Evolutionary conservation across 441 rosid genomes (phyloP).

Genomic region (Macaranga tanarius): DNA sequence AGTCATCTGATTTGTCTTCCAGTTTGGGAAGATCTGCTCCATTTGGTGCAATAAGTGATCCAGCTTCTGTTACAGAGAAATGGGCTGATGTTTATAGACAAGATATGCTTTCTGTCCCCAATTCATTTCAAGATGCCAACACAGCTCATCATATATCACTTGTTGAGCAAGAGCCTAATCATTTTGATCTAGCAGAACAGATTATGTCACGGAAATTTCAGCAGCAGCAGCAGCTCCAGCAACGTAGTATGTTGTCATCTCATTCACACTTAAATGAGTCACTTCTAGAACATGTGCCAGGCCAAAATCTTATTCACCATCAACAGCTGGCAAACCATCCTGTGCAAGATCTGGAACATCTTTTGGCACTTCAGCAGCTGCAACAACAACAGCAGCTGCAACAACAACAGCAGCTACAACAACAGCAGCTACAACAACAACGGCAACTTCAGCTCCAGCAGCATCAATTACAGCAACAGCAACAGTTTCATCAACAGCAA

Average conservation of each 20-base stretch:
- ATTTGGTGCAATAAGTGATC: slow-evolving; percentile 44
- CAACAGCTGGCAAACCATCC: slow-evolving; percentile 42
- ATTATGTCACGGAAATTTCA: slow-evolving; percentile 46
- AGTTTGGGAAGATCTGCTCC: slow-evolving; percentile 35
- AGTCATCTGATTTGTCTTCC: slow-evolving; percentile 43
- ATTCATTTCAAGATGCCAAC: slow-evolving; percentile 44
- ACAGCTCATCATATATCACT: slow-evolving; percentile 48
- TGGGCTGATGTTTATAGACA: slow-evolving; percentile 53
- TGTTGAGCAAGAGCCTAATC: slow-evolving; percentile 52
- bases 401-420: slow-evolving; percentile 34
- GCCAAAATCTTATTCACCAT: slow-evolving; percentile 36
- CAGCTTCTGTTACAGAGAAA: slow-evolving; percentile 43
- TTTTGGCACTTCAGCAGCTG: slow-evolving; percentile 49
- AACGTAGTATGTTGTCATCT: slow-evolving; percentile 31
- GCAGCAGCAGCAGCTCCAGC: slow-evolving; percentile 48
- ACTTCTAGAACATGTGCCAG: slow-evolving; percentile 35
- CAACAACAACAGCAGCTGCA: slow-evolving; percentile 33
- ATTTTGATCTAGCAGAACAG: slow-evolving; percentile 55
- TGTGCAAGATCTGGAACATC: slow-evolving; percentile 44
- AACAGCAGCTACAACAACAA: slow-evolving; percentile 19
- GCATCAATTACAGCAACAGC: slow-evolving; percentile 45
- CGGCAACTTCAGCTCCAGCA: slow-evolving; percentile 43
- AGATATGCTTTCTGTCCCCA: slow-evolving; percentile 43
- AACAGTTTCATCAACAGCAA: slow-evolving; percentile 54
- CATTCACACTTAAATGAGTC: slow-evolving; percentile 35